Percentiles rank a stretch among this genome's conserved stretches.
Conservation (phyloP, 768 basidiomycete species). For the Tricholoma matsutake region DNA sequence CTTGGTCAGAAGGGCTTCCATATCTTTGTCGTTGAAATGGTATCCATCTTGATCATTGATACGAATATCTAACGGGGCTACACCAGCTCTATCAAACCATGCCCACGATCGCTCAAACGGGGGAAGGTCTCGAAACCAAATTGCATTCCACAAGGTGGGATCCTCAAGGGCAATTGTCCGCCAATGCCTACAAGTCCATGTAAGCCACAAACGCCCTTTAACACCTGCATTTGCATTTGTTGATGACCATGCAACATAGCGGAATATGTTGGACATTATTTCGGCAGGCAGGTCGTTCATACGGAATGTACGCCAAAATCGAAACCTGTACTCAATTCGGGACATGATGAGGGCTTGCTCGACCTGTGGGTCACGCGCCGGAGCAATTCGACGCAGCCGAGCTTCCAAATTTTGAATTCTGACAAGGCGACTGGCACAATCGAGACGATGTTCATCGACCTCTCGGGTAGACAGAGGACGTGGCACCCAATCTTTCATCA, state of each 20-base stretch:
- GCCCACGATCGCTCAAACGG: slow-evolving; percentile 49
- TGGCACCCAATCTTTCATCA: slow-evolving; percentile 17
- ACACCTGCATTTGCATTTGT: slow-evolving; percentile 32
- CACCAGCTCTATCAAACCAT: slow-evolving; percentile 57
- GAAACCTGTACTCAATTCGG: slow-evolving; percentile 28
- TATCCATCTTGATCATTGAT: slow-evolving; percentile 42
- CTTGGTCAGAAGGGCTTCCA: slow-evolving; percentile 47
- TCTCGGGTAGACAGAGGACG: slow-evolving; percentile 17
- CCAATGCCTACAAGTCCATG: slow-evolving; percentile 60
- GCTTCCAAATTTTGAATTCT: slow-evolving; percentile 13
- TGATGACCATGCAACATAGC: slow-evolving; percentile 54
- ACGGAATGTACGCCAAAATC: slow-evolving; percentile 43
- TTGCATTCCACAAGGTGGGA: slow-evolving; percentile 57
- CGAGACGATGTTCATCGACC: slow-evolving; percentile 6
- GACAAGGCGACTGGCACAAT: slow-evolving; percentile 15
- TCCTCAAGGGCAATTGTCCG: slow-evolving; percentile 46
- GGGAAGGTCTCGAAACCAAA: slow-evolving; percentile 57
- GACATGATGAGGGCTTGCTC: slow-evolving; percentile 32
- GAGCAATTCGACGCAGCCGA: background rate
- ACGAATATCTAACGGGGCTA: slow-evolving; percentile 56
- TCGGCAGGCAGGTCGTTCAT: slow-evolving; percentile 64
- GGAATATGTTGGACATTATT: slow-evolving; percentile 64
- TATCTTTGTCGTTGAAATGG: slow-evolving; percentile 38
- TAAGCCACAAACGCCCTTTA: slow-evolving; percentile 43
- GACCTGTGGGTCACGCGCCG: slow-evolving; percentile 8